Conservation (phyloP, 192 early-diverging fungal species). For the Cetraspora pellucida region DNA sequence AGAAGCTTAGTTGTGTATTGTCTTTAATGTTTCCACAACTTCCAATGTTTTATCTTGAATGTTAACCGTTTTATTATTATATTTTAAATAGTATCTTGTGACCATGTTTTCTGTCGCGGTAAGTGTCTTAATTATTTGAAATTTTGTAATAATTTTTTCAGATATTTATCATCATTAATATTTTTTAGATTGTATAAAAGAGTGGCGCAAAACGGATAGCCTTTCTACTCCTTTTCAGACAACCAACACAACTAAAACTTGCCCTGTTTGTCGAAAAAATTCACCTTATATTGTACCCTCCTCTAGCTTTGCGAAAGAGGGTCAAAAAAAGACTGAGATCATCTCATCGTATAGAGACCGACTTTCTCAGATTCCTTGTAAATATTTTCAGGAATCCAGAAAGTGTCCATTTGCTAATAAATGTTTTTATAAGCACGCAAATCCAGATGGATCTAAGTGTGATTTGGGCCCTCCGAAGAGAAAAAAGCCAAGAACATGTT, state of each 20-base stretch:
- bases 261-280: slow-evolving; percentile 29
- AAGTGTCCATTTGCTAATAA: slow-evolving; percentile 22
- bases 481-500: neutral
- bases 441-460: slow-evolving; percentile 25
- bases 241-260: slow-evolving; percentile 14
- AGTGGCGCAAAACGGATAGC: slow-evolving; percentile 23
- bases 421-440: slow-evolving; percentile 20
- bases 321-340: neutral
- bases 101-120: slow-evolving; percentile 36
- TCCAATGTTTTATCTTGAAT: neutral
- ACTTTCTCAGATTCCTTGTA: slow-evolving; percentile 22
- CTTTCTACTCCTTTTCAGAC: slow-evolving; percentile 1
- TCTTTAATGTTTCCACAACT: neutral
- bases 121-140: neutral
- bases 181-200: slow-evolving; percentile 17
- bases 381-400: slow-evolving; percentile 10
- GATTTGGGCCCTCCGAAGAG: slow-evolving; percentile 3
- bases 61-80: neutral
- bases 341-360: slow-evolving; percentile 13
- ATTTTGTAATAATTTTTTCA: neutral
- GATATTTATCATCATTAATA: neutral
- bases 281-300: slow-evolving; percentile 29
- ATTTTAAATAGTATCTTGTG: slow-evolving; percentile 29
- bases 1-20: neutral
- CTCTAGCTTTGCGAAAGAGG: neutral